A percentile compares a stretch with the other conserved stretches of the same genome.
Conservation (phyloP, 495 filamentous ascomycete species). For the Aspergillus bridgeri region DNA sequence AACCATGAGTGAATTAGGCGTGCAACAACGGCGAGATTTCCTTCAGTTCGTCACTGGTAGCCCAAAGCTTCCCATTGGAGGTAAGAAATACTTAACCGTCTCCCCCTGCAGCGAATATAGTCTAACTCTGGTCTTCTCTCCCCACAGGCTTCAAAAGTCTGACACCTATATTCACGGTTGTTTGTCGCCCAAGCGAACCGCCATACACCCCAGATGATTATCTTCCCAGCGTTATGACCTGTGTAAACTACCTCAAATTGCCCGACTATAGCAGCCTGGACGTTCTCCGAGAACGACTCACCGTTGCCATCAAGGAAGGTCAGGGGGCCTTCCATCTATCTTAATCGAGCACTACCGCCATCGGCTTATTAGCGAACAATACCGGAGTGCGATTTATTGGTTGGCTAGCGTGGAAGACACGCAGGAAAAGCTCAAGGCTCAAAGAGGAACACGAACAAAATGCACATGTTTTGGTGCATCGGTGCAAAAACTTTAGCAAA, state of each 20-base stretch:
- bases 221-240: conserved; percentile 98
- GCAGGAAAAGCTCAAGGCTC: no score
- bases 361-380: background rate
- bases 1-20: conserved; percentile 83
- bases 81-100: conserved; percentile 46
- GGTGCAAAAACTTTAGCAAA: conserved; percentile 7
- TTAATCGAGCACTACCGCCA: conserved; percentile 27
- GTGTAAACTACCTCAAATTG: conserved; percentile 98
- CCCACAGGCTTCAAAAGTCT: conserved; percentile 86
- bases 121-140: conserved; percentile 19
- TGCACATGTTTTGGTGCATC: conserved; percentile 1
- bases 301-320: conserved; percentile 90
- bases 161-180: conserved; percentile 97
- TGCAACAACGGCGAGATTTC: conserved; percentile 82
- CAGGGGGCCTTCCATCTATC: conserved; percentile 98
- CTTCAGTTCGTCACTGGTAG: conserved; percentile 98
- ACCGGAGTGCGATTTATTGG: background rate
- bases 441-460: conserved; percentile 4
- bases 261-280: conserved; percentile 88
- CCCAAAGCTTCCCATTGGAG: conserved; percentile 96
- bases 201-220: conserved; percentile 96
- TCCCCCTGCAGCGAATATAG: conserved; percentile 7
- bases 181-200: conserved; percentile 95
- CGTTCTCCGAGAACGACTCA: conserved; percentile 69
- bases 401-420: background rate